Conservation (phyloP, 345 rosid species). For the Gossypium thurberi region DNA sequence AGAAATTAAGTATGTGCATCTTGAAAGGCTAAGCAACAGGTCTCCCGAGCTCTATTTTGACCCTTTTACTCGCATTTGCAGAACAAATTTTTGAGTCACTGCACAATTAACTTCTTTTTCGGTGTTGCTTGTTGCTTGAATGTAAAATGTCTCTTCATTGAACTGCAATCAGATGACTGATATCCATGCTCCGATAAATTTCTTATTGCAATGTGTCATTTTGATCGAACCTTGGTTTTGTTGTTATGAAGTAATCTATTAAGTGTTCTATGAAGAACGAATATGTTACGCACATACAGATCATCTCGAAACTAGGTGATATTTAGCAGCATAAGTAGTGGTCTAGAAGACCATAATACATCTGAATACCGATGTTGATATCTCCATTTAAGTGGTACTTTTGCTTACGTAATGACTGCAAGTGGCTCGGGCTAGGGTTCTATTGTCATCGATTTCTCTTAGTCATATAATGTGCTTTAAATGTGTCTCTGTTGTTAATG, state of each 20-base stretch:
- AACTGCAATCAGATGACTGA: not conserved
- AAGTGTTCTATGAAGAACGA: not conserved
- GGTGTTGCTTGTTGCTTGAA: not conserved
- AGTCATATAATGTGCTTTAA: not conserved
- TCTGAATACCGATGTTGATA: not conserved
- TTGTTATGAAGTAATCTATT: not conserved
- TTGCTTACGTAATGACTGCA: not conserved
- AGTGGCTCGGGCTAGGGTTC: not conserved
- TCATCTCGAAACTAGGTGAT: not conserved
- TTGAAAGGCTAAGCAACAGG: not conserved
- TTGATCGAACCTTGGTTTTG: not conserved
- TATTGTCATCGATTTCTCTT: not conserved
- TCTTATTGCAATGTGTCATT: not conserved
- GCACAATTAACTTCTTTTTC: not conserved
- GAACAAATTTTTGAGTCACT: not conserved
- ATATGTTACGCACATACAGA: not conserved
- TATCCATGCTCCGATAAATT: not conserved
- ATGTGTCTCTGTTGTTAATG: not conserved
- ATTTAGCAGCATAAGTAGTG: not conserved
- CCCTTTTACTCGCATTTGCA: not conserved
- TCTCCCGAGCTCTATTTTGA: not conserved
- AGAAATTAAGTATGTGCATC: not conserved
- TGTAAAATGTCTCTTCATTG: not conserved
- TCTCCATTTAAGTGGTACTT: not conserved
- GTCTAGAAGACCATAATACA: not conserved